These are phyloP conservation scores for Obelidium mucronatum DNA, from an alignment of 192 early-diverging fungal species.

Conservation along the genomic window DNA sequence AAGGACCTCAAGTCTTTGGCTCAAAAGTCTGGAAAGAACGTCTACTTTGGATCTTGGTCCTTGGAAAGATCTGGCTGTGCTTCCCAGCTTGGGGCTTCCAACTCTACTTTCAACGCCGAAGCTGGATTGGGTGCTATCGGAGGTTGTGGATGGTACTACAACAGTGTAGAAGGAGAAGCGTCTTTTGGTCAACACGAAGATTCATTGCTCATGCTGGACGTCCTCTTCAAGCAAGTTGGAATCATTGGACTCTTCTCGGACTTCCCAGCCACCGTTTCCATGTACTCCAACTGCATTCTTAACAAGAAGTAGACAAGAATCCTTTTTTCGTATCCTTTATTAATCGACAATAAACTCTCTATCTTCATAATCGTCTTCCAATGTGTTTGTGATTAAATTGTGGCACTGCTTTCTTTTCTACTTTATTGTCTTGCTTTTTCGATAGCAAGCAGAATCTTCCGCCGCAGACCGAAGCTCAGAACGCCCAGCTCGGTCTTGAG, in stretches of 20 bases:
- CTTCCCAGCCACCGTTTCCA: constrained; percentile 26
- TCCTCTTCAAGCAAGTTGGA: constrained; percentile 12
- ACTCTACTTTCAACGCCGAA: constrained; percentile 14
- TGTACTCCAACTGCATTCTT: constrained; percentile 29
- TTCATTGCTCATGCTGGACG: constrained; percentile 19
- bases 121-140: constrained; percentile 21
- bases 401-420: background rate
- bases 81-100: constrained; percentile 3
- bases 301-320: background rate
- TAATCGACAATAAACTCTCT: too few species aligned
- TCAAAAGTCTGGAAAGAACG: background rate
- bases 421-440: background rate
- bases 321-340: too few species aligned
- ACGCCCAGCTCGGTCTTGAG: constrained; percentile 1
- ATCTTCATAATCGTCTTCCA: too few species aligned
- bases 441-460: background rate
- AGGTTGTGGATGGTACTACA: constrained; percentile 30
- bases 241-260: constrained; percentile 24
- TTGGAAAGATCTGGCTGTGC: constrained; percentile 29
- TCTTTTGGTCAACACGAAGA: constrained; percentile 27
- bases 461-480: background rate
- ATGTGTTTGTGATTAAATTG: background rate
- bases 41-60: constrained; percentile 32
- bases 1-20: constrained; percentile 17
- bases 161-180: constrained; percentile 28